Evolutionary conservation across 2,329 filamentous ascomycete genomes (phyloP).

Genomic region (Hypoxylon sp.): DNA sequence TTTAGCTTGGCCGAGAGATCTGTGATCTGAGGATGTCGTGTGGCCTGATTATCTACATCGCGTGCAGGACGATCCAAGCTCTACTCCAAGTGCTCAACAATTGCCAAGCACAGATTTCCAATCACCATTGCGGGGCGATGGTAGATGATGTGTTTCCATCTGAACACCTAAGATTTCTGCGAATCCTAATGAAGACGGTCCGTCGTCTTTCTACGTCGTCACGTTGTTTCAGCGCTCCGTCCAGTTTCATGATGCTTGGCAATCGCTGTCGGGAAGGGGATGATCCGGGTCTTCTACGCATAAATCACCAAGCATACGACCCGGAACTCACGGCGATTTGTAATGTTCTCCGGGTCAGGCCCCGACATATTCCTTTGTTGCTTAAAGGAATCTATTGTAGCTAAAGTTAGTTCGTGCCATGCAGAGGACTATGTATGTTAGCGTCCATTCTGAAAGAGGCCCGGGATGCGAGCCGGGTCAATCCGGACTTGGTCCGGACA

Average conservation of each 20-base stretch:
- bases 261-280: slow-evolving; percentile 41
- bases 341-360: slow-evolving; percentile 6
- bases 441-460: slow-evolving; percentile 29
- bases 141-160: slow-evolving; percentile 22
- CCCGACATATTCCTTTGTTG: slow-evolving; percentile 19
- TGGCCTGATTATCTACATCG: slow-evolving; percentile 38
- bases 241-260: slow-evolving; percentile 50
- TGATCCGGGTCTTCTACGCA: slow-evolving; percentile 44
- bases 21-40: slow-evolving; percentile 23
- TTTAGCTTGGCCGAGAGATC: slow-evolving; percentile 5
- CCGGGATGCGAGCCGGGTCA: slow-evolving; percentile 30
- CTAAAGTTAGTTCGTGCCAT: slow-evolving; percentile 7
- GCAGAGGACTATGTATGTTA: slow-evolving; percentile 5
- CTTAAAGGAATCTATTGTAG: not conserved
- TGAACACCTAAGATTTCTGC: slow-evolving; percentile 3
- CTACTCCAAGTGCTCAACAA: not conserved
- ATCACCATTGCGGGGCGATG: slow-evolving; percentile 29
- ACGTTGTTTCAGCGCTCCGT: slow-evolving; percentile 47
- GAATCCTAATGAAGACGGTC: slow-evolving; percentile 22
- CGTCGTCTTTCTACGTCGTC: slow-evolving; percentile 33
- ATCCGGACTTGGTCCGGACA: slow-evolving; percentile 32
- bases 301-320: slow-evolving; percentile 24
- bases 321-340: slow-evolving; percentile 15
- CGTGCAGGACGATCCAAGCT: slow-evolving; percentile 22
- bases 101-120: slow-evolving; percentile 16